These are phyloP conservation scores for Yamadazyma nakazawae DNA, from an alignment of 805 yeast species.

Conservation along the genomic window DNA sequence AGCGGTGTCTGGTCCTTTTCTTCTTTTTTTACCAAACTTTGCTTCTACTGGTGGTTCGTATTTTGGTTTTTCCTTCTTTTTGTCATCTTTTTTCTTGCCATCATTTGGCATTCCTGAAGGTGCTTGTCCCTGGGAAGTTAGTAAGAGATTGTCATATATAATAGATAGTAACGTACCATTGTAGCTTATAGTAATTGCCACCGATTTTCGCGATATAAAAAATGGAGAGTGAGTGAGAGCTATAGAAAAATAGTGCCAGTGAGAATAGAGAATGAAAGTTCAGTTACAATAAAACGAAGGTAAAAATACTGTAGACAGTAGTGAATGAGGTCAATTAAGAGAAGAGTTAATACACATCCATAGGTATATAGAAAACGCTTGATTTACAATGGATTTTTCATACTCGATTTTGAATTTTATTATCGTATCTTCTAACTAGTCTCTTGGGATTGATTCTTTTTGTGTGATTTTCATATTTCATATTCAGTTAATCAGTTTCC, in stretches of 20 bases:
- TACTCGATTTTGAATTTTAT: no score
- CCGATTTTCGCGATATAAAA: conserved; percentile 3
- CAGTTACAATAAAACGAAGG: no score
- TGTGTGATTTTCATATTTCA: no score
- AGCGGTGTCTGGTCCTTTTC: conserved; percentile 88
- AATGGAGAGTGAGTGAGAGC: not conserved
- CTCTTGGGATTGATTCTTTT: no score
- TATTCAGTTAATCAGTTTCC: not conserved
- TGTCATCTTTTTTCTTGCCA: conserved; percentile 50
- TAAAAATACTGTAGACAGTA: no score
- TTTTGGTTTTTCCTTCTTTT: conserved; percentile 84
- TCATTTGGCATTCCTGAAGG: conserved; percentile 56
- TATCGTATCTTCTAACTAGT: no score
- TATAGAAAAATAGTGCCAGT: not conserved
- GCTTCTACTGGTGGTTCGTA: conserved; percentile 98
- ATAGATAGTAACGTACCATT: conserved; percentile 6
- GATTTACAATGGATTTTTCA: no score
- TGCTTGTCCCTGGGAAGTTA: conserved; percentile 45
- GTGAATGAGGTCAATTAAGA: no score
- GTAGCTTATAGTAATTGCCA: conserved; percentile 1
- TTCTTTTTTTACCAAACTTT: conserved; percentile 86
- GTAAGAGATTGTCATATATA: not conserved
- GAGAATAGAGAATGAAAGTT: not conserved
- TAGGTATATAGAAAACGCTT: no score
- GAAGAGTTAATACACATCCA: no score